A percentile compares a stretch with the other conserved stretches of the same genome.
Evolutionary conservation across 2,329 filamentous ascomycete species (phyloP).

Genomic region (Hypoxylon sp.): DNA sequence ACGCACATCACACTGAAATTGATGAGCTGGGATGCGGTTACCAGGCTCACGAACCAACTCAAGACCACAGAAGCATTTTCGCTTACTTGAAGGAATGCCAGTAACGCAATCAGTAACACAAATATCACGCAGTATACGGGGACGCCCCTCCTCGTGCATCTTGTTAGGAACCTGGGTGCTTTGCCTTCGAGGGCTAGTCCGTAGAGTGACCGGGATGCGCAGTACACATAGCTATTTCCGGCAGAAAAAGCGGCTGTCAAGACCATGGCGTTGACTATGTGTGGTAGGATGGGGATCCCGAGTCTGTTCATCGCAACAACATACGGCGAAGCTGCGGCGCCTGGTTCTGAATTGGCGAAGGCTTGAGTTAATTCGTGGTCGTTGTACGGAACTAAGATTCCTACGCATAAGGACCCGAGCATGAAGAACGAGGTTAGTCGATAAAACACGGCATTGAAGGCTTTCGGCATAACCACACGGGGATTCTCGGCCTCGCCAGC

Average conservation of each 20-base stretch:
- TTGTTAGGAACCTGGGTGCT: constrained; percentile 72
- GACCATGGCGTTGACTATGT: constrained; percentile 81
- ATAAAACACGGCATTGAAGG: constrained; percentile 85
- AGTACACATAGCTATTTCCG: constrained; percentile 78
- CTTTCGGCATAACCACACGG: constrained; percentile 76
- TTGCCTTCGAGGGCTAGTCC: constrained; percentile 78
- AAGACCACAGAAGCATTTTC: constrained; percentile 76
- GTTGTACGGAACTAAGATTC: constrained; percentile 79
- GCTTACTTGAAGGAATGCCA: constrained; percentile 82
- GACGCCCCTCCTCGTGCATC: constrained; percentile 75
- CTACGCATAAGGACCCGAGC: constrained; percentile 79
- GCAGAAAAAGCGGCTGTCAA: constrained; percentile 77
- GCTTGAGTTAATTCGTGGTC: constrained; percentile 73
- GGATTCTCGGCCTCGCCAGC: constrained; percentile 81
- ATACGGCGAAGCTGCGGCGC: constrained; percentile 78
- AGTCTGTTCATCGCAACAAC: constrained; percentile 78
- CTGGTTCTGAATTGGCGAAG: constrained; percentile 70
- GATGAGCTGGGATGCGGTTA: constrained; percentile 82
- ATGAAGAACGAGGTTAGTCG: constrained; percentile 83
- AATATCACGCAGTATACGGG: constrained; percentile 80
- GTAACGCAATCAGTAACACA: constrained; percentile 76
- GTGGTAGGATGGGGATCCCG: constrained; percentile 73
- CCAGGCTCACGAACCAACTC: constrained; percentile 77
- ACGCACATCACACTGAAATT: constrained; percentile 79
- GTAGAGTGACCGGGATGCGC: constrained; percentile 77